A percentile compares a stretch with the other conserved stretches of the same genome.
phyloP scores from a whole-genome alignment of 495 filamentous ascomycete genomes.

The Tuber microsphaerosporum region DNA sequence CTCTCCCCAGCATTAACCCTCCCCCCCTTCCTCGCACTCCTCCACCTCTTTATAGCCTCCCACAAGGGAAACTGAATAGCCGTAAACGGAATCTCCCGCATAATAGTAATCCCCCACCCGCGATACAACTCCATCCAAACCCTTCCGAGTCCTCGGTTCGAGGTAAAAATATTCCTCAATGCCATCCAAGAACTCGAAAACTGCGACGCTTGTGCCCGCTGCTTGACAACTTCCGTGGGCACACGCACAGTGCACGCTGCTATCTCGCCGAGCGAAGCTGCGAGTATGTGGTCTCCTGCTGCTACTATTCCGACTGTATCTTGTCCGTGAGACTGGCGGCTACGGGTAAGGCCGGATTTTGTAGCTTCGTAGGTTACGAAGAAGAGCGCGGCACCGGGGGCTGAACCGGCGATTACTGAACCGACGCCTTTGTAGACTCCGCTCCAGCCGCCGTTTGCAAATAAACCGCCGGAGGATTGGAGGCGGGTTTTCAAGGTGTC shows the following conservation, averaged over 20 bases:
- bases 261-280: conserved; percentile 82
- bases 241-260: conserved; percentile 89
- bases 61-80: conserved; percentile 95
- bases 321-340: conserved; percentile 16
- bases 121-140: conserved; percentile 77
- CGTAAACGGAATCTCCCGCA: conserved; percentile 95
- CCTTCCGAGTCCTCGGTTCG: conserved; percentile 52
- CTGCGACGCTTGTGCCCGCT: conserved; percentile 82
- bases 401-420: conserved; percentile 74
- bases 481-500: conserved; percentile 91
- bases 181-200: conserved; percentile 56
- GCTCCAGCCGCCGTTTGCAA: conserved; percentile 64
- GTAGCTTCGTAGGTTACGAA: conserved; percentile 91
- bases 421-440: conserved; percentile 68
- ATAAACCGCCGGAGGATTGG: conserved; percentile 75
- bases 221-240: conserved; percentile 94
- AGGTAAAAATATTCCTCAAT: conserved; percentile 60
- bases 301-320: conserved; percentile 26
- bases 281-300: conserved; percentile 64
- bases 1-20: conserved; percentile 68
- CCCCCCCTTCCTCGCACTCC: conserved; percentile 22
- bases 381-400: conserved; percentile 94
- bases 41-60: conserved; percentile 73
- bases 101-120: conserved; percentile 81
- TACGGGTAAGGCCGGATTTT: conserved; percentile 53